Base-by-base conservation (phyloP, 306 rosid genomes). In the Cucurbita maxima region DNA sequence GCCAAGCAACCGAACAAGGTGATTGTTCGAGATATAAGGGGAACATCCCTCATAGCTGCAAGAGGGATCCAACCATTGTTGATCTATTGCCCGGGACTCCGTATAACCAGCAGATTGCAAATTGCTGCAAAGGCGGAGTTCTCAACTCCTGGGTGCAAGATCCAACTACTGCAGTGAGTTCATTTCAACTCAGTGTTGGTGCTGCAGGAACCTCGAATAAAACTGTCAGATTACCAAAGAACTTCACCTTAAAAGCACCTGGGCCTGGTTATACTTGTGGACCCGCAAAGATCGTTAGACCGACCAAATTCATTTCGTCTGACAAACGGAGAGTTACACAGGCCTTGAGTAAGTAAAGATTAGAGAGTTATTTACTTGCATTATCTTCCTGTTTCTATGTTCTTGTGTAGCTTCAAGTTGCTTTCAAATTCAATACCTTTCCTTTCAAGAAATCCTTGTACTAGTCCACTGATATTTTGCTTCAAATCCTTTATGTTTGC, bases 181-280 rank as follows among this genome's bases (percentile, higher is more conserved):
- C 98, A 48, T 93, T 93, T 87, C 96, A 90, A 83, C 43, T 90
- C n/a, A 88, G 87, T 62, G 92, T 93, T 10, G 97, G 98, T 51
- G 47, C 77, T 2, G 85, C 93, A 6, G 98, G 96, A 75, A 86
- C 96, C 59, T 80, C 82, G 2, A 90, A 84, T 77, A 84, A 36
- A 76, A 90, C 96, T 2, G 97, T 90, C 74, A 82, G 74, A 44
- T 47, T 74, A 50, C 97, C 98, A 0, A 74, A 78, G 76, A 87
- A 90, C 81, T 87, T 90, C 80, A 90, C 96, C 74, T 77, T 93
- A 58, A 78, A 81, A 55, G 86, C 88, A 54, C 96, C 98, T 0
- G 98, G 98, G 38, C 96, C 96, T 0, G 98, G 98, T 36, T 92
- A 92, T 74, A 90, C 96, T 38, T 93, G 98, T 59, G 86, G 96